Conservation (phyloP, 306 rosid species). For the Vigna nakashimae region DNA sequence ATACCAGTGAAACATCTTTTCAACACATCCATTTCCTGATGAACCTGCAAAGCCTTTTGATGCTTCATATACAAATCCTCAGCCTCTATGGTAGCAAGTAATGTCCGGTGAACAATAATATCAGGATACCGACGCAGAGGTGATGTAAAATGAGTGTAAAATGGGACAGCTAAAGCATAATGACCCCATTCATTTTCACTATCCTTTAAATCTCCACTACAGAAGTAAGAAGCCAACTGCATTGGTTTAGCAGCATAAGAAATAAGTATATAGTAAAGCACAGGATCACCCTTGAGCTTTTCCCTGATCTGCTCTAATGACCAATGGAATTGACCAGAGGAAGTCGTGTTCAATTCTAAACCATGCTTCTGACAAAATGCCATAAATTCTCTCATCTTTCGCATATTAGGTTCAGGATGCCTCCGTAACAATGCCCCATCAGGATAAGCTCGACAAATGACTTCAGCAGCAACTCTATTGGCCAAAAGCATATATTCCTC, state of each 20-base stretch:
- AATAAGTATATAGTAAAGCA: slow-evolving; percentile 64
- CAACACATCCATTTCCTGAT: slow-evolving; percentile 42
- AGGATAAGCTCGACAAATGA: slow-evolving; percentile 83
- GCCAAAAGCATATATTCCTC: slow-evolving; percentile 97
- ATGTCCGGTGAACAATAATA: slow-evolving; percentile 84
- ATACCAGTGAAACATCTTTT: slow-evolving; percentile 78
- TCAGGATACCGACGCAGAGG: slow-evolving; percentile 95
- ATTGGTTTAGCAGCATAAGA: slow-evolving; percentile 78
- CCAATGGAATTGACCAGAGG: slow-evolving; percentile 70
- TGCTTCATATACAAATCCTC: slow-evolving; percentile 69
- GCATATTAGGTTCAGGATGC: slow-evolving; percentile 85
- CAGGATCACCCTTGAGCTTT: slow-evolving; percentile 78
- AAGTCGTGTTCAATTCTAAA: slow-evolving; percentile 70
- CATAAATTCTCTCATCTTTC: slow-evolving; percentile 80
- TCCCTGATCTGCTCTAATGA: slow-evolving; percentile 69
- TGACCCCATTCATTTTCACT: slow-evolving; percentile 70
- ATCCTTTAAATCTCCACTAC: slow-evolving; percentile 68
- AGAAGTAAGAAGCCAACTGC: slow-evolving; percentile 86
- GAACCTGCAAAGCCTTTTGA: slow-evolving; percentile 41
- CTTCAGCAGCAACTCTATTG: slow-evolving; percentile 81
- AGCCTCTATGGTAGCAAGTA: slow-evolving; percentile 84
- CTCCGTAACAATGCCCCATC: slow-evolving; percentile 78
- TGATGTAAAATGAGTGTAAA: slow-evolving; percentile 91
- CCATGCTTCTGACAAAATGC: slow-evolving; percentile 86
- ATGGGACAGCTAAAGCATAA: slow-evolving; percentile 80